A percentile compares a stretch with the other conserved stretches of the same genome.
Evolutionary conservation across 2,329 filamentous ascomycete genomes (phyloP).

Genomic region (Colletotrichum brevisporum): DNA sequence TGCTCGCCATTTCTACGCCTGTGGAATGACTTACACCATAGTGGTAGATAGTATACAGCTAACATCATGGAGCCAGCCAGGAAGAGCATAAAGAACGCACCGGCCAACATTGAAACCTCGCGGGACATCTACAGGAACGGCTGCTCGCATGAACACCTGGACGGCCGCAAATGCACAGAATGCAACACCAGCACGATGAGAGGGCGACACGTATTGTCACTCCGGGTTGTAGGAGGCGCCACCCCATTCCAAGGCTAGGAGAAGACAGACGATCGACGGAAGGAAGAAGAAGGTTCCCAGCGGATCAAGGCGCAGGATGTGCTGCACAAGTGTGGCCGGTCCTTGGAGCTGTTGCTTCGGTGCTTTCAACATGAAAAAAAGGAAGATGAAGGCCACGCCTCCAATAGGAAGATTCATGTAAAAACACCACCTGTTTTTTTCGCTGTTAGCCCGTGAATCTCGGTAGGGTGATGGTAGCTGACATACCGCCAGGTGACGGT

Average conservation of each 20-base stretch:
- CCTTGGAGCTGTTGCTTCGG: conserved; percentile 49
- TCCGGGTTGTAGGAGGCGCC: conserved; percentile 66
- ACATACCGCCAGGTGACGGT: conserved; percentile 61
- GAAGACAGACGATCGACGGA: conserved; percentile 70
- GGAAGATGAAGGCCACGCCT: conserved; percentile 62
- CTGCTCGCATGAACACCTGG: conserved; percentile 66
- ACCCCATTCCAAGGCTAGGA: conserved; percentile 76
- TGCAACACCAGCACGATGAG: no score
- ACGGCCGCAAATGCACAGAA: conserved; percentile 63
- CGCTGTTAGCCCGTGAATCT: neutral
- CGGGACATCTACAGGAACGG: no score
- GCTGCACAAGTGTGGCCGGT: conserved; percentile 53
- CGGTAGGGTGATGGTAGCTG: no score
- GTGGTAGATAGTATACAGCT: conserved; percentile 66
- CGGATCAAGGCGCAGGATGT: conserved; percentile 69
- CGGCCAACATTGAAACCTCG: conserved; percentile 66
- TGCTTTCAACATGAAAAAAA: conserved; percentile 63
- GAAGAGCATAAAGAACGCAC: conserved; percentile 62
- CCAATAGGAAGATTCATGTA: conserved; percentile 72
- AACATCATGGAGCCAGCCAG: conserved; percentile 67
- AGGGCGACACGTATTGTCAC: no score
- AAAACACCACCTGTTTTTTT: conserved; percentile 65
- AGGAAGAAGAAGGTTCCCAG: conserved; percentile 73
- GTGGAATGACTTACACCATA: conserved; percentile 64
- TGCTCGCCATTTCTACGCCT: neutral